These are phyloP conservation scores for Lactuca sativa DNA, from an alignment of 129 eudicot genomes.

Conservation along the genomic window DNA sequence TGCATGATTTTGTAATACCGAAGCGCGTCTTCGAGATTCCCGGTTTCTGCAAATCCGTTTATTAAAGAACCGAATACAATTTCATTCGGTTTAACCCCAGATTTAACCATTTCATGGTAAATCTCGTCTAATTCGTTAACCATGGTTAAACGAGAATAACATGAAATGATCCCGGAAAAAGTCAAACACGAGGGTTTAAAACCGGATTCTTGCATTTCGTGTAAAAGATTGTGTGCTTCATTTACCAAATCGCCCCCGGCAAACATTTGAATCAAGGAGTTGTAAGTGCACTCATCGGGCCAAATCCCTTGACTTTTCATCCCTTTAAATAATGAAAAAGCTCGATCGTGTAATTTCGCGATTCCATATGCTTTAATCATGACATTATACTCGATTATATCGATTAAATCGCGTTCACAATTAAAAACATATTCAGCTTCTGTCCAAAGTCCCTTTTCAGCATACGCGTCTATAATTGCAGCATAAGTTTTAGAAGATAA, in stretches of 20 bases:
- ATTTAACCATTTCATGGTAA: slow-evolving; percentile 58
- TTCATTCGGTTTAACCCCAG: slow-evolving; percentile 66
- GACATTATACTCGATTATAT: slow-evolving; percentile 70
- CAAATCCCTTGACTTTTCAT: slow-evolving; percentile 80
- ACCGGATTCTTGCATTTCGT: slow-evolving; percentile 68
- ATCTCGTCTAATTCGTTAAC: slow-evolving; percentile 58
- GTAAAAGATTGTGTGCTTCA: slow-evolving; percentile 51
- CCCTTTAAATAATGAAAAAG: slow-evolving; percentile 60
- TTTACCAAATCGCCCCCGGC: slow-evolving; percentile 66
- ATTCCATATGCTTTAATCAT: slow-evolving; percentile 92
- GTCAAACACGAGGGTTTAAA: slow-evolving; percentile 58
- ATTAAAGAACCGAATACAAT: slow-evolving; percentile 78
- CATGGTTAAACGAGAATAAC: slow-evolving; percentile 46
- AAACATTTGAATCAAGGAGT: slow-evolving; percentile 77
- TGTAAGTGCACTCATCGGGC: slow-evolving; percentile 91
- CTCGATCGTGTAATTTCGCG: slow-evolving; percentile 69
- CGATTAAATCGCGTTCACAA: slow-evolving; percentile 50
- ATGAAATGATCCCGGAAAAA: slow-evolving; percentile 60
- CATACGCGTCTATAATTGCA: slow-evolving; percentile 67
- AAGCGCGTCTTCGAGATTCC: slow-evolving; percentile 60
- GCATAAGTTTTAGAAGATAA: slow-evolving; percentile 58
- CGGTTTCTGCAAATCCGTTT: slow-evolving; percentile 69
- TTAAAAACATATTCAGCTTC: slow-evolving; percentile 77
- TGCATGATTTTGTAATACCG: slow-evolving; percentile 62
- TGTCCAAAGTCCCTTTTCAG: slow-evolving; percentile 83